These are phyloP conservation scores for Amanita subjunquillea DNA, from an alignment of 768 basidiomycete species.

Conservation along the genomic window DNA sequence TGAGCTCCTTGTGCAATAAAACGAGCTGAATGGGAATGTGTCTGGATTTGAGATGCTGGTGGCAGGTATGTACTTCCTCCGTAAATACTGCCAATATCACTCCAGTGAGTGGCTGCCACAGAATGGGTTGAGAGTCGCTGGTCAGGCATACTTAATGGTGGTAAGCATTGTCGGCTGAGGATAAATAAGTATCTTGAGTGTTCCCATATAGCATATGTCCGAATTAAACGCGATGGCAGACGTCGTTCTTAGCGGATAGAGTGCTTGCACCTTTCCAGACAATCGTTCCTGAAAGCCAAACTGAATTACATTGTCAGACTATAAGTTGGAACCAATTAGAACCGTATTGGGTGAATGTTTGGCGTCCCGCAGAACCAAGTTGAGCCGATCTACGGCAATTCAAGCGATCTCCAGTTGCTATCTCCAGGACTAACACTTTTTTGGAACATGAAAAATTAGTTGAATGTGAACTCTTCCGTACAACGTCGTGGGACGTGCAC, in stretches of 20 bases:
- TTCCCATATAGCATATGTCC: conserved; percentile 1
- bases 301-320: conserved; percentile 6
- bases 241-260: conserved; percentile 5
- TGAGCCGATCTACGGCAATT: conserved; percentile 4
- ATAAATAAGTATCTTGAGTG: conserved; percentile 3
- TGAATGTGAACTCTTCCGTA: not conserved
- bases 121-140: conserved; percentile 1
- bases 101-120: not conserved
- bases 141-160: not conserved
- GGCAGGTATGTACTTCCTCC: not conserved
- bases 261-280: not conserved
- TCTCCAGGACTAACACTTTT: not conserved
- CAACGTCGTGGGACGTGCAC: not conserved
- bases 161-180: not conserved
- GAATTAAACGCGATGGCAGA: not conserved
- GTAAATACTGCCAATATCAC: not conserved
- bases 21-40: not conserved
- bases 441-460: not conserved
- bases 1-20: conserved; percentile 2
- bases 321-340: conserved; percentile 3
- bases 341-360: conserved; percentile 1
- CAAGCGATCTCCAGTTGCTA: not conserved
- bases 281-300: conserved; percentile 7
- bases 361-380: not conserved
- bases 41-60: not conserved